phyloP scores from a whole-genome alignment of 495 filamentous ascomycete genomes.

The Daldinia caldariorum region DNA sequence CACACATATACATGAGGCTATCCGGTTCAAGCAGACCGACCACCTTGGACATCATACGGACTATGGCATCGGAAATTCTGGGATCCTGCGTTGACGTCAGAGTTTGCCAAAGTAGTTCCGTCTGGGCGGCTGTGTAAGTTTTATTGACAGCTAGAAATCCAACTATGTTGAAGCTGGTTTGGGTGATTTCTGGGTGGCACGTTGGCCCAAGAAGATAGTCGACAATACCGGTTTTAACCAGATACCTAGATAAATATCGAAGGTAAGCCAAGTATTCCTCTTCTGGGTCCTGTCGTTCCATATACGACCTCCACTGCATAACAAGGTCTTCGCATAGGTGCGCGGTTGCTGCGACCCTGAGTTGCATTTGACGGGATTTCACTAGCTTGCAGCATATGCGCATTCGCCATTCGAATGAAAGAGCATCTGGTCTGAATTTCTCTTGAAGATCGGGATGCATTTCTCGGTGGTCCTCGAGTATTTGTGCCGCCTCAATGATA shows the following conservation, averaged over 20 bases:
- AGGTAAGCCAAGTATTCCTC: conserved; percentile 62
- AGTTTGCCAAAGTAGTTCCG: conserved; percentile 86
- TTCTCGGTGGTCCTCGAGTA: conserved; percentile 48
- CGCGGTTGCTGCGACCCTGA: conserved; percentile 77
- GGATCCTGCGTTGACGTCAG: conserved; percentile 85
- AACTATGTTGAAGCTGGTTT: conserved; percentile 81
- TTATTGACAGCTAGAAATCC: conserved; percentile 86
- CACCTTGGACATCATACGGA: conserved; percentile 77
- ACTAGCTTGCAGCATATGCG: conserved; percentile 73
- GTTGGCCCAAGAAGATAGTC: conserved; percentile 90
- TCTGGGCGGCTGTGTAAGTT: conserved; percentile 75
- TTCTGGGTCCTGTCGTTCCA: conserved; percentile 54
- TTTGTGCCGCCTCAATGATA: conserved; percentile 43
- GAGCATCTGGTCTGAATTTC: conserved; percentile 54
- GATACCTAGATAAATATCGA: conserved; percentile 70
- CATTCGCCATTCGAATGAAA: conserved; percentile 76
- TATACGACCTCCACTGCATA: conserved; percentile 61
- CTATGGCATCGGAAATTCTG: conserved; percentile 79
- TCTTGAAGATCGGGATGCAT: conserved; percentile 44
- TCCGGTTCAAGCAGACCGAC: conserved; percentile 66
- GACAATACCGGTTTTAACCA: conserved; percentile 72
- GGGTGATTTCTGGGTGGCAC: conserved; percentile 90
- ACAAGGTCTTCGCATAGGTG: conserved; percentile 79
- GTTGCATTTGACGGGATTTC: conserved; percentile 86
- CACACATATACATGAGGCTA: conserved; percentile 73